A percentile compares a stretch with the other conserved stretches of the same genome.
phyloP scores from a whole-genome alignment of 768 basidiomycete genomes.

The Russula brevipes region DNA sequence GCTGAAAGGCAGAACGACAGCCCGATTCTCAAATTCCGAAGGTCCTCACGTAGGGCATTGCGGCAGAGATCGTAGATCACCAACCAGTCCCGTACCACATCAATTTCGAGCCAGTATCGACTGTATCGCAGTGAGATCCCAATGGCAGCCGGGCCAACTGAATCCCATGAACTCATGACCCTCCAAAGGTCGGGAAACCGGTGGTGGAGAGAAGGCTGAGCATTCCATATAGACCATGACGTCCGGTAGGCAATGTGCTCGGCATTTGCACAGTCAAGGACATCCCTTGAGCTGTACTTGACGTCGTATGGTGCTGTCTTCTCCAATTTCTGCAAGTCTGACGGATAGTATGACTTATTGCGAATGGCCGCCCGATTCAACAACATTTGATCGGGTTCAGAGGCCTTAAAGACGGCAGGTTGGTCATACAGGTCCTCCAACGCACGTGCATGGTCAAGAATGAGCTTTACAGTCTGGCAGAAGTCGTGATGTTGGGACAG shows the following conservation, averaged over 20 bases:
- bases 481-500: conserved; percentile 14
- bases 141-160: not conserved
- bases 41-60: not conserved
- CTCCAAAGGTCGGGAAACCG: not conserved
- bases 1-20: conserved; percentile 8
- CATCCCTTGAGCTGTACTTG: conserved; percentile 7
- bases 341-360: conserved; percentile 6
- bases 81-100: conserved; percentile 11
- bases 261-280: not conserved
- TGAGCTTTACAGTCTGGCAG: not conserved
- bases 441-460: conserved; percentile 4
- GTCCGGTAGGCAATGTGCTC: not conserved
- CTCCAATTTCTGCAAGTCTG: conserved; percentile 6
- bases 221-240: conserved; percentile 7
- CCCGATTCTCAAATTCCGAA: not conserved
- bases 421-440: conserved; percentile 7
- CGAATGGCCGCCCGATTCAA: conserved; percentile 5
- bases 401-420: not conserved
- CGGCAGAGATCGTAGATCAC: conserved; percentile 11
- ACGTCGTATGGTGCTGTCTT: too few relatives aligned
- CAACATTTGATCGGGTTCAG: not conserved
- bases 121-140: not conserved
- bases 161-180: not conserved
- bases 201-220: not conserved
- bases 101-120: conserved; percentile 11